These are phyloP conservation scores for Xanthoconium separans DNA, from an alignment of 1,284 basidiomycete species.

Conservation along the genomic window DNA sequence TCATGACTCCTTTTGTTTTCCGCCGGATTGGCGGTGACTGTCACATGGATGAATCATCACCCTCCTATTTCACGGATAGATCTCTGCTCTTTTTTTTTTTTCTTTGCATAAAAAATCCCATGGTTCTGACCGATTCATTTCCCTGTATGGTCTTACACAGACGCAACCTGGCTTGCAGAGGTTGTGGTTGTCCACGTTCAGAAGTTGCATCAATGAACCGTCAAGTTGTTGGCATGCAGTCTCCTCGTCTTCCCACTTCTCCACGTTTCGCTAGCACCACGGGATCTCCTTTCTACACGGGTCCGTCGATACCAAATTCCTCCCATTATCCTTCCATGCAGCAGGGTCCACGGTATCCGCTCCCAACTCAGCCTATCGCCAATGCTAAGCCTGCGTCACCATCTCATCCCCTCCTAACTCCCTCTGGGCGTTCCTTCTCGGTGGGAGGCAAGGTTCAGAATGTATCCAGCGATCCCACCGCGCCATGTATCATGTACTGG, in stretches of 20 bases:
- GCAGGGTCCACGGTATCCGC: slow-evolving; percentile 15
- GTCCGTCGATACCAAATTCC: slow-evolving; percentile 27
- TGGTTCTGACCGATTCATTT: slow-evolving; percentile 44
- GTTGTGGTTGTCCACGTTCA: slow-evolving; percentile 63
- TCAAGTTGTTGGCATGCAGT: slow-evolving; percentile 24
- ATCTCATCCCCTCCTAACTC: slow-evolving; percentile 69
- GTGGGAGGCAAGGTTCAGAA: slow-evolving; percentile 75
- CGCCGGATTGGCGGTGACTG: background rate
- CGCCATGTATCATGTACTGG: slow-evolving; percentile 81
- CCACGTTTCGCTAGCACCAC: slow-evolving; percentile 41
- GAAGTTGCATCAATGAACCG: slow-evolving; percentile 31
- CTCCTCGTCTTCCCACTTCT: slow-evolving; percentile 39
- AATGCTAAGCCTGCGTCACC: slow-evolving; percentile 33
- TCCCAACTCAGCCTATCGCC: slow-evolving; percentile 16
- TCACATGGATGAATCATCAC: background rate
- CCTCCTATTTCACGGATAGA: slow-evolving; percentile 12
- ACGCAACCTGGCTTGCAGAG: slow-evolving; percentile 71
- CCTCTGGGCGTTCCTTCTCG: slow-evolving; percentile 71
- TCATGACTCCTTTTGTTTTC: background rate
- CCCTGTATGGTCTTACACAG: slow-evolving; percentile 52
- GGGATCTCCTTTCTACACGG: slow-evolving; percentile 11
- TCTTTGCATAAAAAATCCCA: slow-evolving; percentile 9
- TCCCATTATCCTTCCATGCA: slow-evolving; percentile 16
- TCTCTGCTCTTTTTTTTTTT: slow-evolving; percentile 1
- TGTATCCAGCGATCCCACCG: slow-evolving; percentile 64